Percentiles rank a stretch among this genome's conserved stretches.
Conservation (phyloP, 2,329 filamentous ascomycete species). For the Fusarium oligoseptatum region DNA sequence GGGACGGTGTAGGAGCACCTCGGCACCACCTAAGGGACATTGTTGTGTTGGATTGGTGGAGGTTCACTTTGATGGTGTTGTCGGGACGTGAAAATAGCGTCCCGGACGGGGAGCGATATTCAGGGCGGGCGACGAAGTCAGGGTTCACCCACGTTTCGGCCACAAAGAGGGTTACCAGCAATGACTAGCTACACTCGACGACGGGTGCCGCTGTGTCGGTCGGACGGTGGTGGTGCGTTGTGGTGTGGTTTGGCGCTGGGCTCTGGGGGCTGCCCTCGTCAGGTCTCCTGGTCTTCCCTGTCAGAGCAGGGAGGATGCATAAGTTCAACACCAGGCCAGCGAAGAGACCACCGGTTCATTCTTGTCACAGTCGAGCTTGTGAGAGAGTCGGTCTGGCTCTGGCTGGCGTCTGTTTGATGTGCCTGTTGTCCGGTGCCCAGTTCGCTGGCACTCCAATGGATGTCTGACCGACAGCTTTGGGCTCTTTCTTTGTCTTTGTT, state of each 20-base stretch:
- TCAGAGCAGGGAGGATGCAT: constrained; percentile 28
- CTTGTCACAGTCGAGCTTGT: constrained; percentile 14
- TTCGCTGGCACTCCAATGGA: constrained; percentile 13
- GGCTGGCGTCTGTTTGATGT: constrained; percentile 12
- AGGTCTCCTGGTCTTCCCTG: constrained; percentile 33
- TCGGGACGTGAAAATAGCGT: constrained; percentile 31
- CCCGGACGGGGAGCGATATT: constrained; percentile 26
- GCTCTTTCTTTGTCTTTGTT: constrained; percentile 16
- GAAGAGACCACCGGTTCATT: constrained; percentile 28
- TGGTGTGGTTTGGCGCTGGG: constrained; percentile 43
- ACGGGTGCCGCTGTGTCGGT: constrained; percentile 38
- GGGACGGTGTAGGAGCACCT: constrained; percentile 13
- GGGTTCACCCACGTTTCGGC: constrained; percentile 35
- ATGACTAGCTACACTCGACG: constrained; percentile 19
- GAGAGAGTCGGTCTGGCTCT: constrained; percentile 5
- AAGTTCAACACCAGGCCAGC: constrained; percentile 25
- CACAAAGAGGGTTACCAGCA: constrained; percentile 13
- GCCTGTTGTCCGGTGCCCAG: constrained; percentile 17
- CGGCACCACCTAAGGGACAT: constrained; percentile 5
- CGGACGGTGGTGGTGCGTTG: constrained; percentile 45
- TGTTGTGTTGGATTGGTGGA: constrained; percentile 38
- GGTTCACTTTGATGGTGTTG: constrained; percentile 28
- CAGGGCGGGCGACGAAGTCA: constrained; percentile 37
- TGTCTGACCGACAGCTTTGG: constrained; percentile 17
- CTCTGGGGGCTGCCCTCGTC: constrained; percentile 24